phyloP scores from a whole-genome alignment of 345 rosid genomes.

The Clarkia xantiana region DNA sequence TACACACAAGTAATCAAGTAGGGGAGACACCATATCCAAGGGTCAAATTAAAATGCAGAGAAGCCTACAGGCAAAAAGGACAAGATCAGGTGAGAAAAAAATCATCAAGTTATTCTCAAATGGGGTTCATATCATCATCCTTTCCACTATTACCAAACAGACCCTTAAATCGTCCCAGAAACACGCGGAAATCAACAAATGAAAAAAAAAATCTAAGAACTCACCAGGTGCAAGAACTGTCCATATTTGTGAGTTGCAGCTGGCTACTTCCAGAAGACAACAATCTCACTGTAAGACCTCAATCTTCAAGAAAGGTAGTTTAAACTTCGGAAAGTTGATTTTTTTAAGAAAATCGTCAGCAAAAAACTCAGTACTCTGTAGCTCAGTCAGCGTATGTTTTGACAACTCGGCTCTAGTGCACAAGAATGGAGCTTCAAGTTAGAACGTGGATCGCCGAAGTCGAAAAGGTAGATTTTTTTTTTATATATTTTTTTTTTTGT shows the following conservation, averaged over 20 bases:
- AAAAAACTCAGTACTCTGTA: too few species aligned
- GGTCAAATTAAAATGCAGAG: too few species aligned
- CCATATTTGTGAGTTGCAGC: neutral
- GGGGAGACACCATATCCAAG: too few species aligned
- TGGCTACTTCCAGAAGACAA: neutral
- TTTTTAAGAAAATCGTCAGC: too few species aligned
- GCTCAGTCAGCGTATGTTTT: too few species aligned
- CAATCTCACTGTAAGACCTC: neutral
- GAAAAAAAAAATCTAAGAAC: neutral
- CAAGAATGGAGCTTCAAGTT: neutral
- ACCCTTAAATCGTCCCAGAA: neutral
- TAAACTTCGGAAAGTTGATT: too few species aligned
- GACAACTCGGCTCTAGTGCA: neutral
- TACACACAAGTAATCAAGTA: too few species aligned
- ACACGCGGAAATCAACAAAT: neutral
- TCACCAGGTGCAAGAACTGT: constrained; percentile 3
- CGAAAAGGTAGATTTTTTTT: neutral
- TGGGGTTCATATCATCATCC: too few species aligned
- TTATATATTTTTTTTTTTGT: neutral
- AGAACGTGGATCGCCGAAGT: neutral
- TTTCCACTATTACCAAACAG: constrained; percentile 1
- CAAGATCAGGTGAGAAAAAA: too few species aligned
- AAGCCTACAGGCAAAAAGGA: too few species aligned
- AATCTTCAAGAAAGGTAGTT: neutral
- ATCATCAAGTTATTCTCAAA: too few species aligned